Base-by-base conservation (phyloP, 306 rosid genomes). In the Vigna unguiculata region DNA sequence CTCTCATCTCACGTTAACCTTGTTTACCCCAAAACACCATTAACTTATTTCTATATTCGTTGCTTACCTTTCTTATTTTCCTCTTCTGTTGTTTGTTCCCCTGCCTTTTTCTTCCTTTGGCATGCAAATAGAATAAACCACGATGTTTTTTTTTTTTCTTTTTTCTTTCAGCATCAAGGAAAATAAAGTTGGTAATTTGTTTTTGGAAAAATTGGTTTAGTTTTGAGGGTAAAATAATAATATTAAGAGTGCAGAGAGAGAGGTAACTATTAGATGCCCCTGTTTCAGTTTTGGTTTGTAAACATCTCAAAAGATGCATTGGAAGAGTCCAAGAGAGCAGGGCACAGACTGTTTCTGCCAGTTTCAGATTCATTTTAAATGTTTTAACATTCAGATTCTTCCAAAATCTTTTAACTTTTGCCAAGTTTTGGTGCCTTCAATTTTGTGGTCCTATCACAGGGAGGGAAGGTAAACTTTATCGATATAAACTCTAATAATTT, bases 281-380 rank as follows among this genome's bases (percentile, higher is more conserved):
- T 6, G 43, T 69, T 62, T 69, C 78, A 22, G 71, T 75, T 79
- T 83, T 52, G 25, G 69, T 75, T 79, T 78, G 75, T 16, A 45
- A 68, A 83, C 28, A 67, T 79, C 58, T 75, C 48, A 78, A 78
- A 78, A 78, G 84, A 85, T 85, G 84, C 81, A 85, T 65, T 22
- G 82, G 84, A 74, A 79, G 75, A 71, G 82, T 82, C 77, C 82
- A 77, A 74, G 64, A 64, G 48, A 77, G 12, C 79, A 80, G 68
- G 34, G 43, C 77, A 64, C 55, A 82, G 86, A 58, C 84, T 82
- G 86, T 16, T 71, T 53, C 40, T 75, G 60, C 17, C 82, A 75
- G 74, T 75, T 64, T 70, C 51, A 82, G 77, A 78, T 64, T 78
- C 83, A 69, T 61, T 59, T 71, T 58, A 75, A 72, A 61, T 78